phyloP scores from a whole-genome alignment of 208 protist genomes.

The Leishmania tarentolae region DNA sequence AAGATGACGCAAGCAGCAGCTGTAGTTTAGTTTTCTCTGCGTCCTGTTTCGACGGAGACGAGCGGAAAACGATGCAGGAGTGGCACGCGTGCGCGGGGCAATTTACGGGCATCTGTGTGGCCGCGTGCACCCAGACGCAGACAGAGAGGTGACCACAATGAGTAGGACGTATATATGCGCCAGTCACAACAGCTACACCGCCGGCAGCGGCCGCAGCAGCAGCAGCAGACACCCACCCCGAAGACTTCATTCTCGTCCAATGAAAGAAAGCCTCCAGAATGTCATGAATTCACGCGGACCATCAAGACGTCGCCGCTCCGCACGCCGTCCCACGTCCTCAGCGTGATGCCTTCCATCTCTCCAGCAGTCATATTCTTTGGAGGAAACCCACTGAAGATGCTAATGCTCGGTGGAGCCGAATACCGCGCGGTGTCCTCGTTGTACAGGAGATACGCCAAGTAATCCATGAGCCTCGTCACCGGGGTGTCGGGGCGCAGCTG shows the following conservation, averaged over 20 bases:
- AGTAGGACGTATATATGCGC: neutral
- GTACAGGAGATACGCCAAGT: conserved; percentile 67
- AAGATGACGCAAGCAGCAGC: neutral
- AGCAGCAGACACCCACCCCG: conserved; percentile 2
- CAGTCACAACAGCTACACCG: neutral
- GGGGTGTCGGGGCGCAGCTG: conserved; percentile 60
- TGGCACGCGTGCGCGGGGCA: neutral
- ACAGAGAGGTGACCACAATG: neutral
- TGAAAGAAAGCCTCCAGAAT: neutral
- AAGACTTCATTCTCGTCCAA: neutral
- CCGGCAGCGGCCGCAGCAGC: neutral
- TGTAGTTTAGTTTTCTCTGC: neutral
- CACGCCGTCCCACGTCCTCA: conserved; percentile 44
- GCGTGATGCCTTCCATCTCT: conserved; percentile 25
- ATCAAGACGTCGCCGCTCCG: conserved; percentile 69
- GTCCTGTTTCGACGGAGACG: neutral
- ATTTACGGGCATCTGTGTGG: neutral
- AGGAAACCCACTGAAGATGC: conserved; percentile 52
- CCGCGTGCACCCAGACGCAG: neutral
- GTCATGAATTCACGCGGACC: conserved; percentile 44
- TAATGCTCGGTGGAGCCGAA: conserved; percentile 36
- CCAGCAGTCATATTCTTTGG: conserved; percentile 43
- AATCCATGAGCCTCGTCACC: conserved; percentile 47
- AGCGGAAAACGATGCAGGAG: neutral
- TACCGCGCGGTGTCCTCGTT: conserved; percentile 42